These are phyloP conservation scores for Trichomonas tenax DNA, from an alignment of 208 protist genomes.

Conservation along the genomic window DNA sequence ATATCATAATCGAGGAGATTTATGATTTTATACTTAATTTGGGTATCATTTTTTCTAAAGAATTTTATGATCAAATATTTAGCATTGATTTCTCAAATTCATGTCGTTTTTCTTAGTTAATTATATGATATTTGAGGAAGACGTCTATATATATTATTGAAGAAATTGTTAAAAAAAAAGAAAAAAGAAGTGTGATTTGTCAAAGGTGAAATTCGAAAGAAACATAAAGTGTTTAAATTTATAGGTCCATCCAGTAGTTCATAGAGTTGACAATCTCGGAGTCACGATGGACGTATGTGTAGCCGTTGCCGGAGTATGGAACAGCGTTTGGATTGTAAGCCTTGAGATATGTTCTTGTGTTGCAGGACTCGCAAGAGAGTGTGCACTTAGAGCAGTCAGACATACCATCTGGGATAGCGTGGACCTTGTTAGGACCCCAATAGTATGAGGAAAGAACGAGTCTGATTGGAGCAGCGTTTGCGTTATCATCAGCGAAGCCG, in stretches of 20 bases:
- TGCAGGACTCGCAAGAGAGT: slow-evolving; percentile 23
- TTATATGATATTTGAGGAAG: too few relatives aligned
- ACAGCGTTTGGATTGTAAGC: slow-evolving; percentile 33
- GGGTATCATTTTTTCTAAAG: too few relatives aligned
- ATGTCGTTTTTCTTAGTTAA: too few relatives aligned
- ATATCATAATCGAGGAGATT: too few relatives aligned
- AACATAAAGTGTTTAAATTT: too few relatives aligned
- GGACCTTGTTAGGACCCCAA: not conserved
- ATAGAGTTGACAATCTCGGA: not conserved
- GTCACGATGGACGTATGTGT: not conserved
- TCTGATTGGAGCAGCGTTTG: slow-evolving; percentile 43
- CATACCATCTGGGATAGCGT: slow-evolving; percentile 44
- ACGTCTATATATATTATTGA: too few relatives aligned
- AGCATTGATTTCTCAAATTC: too few relatives aligned
- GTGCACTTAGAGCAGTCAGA: slow-evolving; percentile 37
- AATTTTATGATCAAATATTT: too few relatives aligned
- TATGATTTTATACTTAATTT: too few relatives aligned
- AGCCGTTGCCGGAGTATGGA: slow-evolving; percentile 31
- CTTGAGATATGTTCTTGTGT: slow-evolving; percentile 17
- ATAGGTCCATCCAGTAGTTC: not conserved
- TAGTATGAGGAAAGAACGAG: slow-evolving; percentile 45
- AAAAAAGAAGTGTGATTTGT: too few relatives aligned
- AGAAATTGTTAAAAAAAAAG: too few relatives aligned
- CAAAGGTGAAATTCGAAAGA: not conserved
- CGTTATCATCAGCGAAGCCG: slow-evolving; percentile 47